phyloP scores from a whole-genome alignment of 208 protist genomes.

The Leptomonas pyrrhocoris region DNA sequence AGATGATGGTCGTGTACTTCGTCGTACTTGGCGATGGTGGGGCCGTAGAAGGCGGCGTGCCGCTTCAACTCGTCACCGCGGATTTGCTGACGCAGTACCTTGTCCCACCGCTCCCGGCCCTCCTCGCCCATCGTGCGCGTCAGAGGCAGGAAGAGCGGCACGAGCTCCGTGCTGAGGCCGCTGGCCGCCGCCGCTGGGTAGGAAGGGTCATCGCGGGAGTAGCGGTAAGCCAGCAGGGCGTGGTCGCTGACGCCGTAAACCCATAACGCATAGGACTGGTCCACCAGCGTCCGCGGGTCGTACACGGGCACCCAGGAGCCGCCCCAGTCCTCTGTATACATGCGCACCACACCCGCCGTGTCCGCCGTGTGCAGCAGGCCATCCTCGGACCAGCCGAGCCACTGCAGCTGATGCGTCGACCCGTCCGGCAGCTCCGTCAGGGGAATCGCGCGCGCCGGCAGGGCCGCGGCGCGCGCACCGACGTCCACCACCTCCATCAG shows the following conservation, averaged over 20 bases:
- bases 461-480: conserved; percentile 44
- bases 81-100: conserved; percentile 71
- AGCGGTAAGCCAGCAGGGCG: conserved; percentile 67
- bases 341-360: conserved; percentile 83
- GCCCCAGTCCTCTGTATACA: conserved; percentile 81
- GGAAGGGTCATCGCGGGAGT: conserved; percentile 48
- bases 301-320: conserved; percentile 84
- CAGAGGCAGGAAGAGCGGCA: conserved; percentile 70
- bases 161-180: conserved; percentile 68
- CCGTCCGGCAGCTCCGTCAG: conserved; percentile 61
- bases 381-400: conserved; percentile 89
- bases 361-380: conserved; percentile 82
- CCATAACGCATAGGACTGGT: conserved; percentile 40
- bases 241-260: conserved; percentile 77
- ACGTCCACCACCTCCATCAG: conserved; percentile 80
- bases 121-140: conserved; percentile 38
- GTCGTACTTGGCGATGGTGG: conserved; percentile 73
- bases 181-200: conserved; percentile 79
- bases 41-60: conserved; percentile 67
- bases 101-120: conserved; percentile 62
- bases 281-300: conserved; percentile 65
- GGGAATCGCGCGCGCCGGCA: conserved; percentile 51
- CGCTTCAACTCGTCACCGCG: conserved; percentile 83
- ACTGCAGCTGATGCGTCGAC: conserved; percentile 75
- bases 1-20: conserved; percentile 78